These are phyloP conservation scores for Chaetoceros muelleri DNA, from an alignment of 108 stramenopile species.

Conservation along the genomic window DNA sequence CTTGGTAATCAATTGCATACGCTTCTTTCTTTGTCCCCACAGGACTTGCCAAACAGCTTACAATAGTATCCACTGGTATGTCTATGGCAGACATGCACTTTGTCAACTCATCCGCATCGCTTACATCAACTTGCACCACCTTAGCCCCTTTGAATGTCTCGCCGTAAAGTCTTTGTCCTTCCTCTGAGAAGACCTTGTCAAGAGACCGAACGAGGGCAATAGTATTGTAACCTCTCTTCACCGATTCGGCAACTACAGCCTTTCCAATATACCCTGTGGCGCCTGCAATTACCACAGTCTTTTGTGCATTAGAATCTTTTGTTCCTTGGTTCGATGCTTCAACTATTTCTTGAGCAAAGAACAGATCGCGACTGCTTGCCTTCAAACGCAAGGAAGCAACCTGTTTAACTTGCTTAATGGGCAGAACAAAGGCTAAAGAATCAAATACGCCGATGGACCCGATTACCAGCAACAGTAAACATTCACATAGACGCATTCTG, in stretches of 20 bases:
- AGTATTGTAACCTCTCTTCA: slow-evolving; percentile 34
- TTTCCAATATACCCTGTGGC: slow-evolving; percentile 51
- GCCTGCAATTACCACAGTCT: slow-evolving; percentile 40
- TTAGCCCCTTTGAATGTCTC: slow-evolving; percentile 30
- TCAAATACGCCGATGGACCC: too few relatives aligned
- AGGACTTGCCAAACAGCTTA: slow-evolving; percentile 72
- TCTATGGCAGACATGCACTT: not conserved
- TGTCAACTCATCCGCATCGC: slow-evolving; percentile 23
- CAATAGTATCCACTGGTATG: slow-evolving; percentile 17
- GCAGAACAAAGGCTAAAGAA: too few relatives aligned
- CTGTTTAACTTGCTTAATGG: too few relatives aligned
- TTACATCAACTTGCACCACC: slow-evolving; percentile 31
- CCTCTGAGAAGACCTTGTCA: slow-evolving; percentile 3
- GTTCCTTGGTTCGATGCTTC: not conserved
- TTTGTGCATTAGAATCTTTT: slow-evolving; percentile 9
- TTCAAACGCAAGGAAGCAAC: too few relatives aligned
- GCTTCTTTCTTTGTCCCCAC: slow-evolving; percentile 62
- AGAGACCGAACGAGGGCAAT: slow-evolving; percentile 33
- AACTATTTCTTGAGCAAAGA: not conserved
- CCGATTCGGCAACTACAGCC: slow-evolving; percentile 39
- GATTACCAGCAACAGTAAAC: too few relatives aligned
- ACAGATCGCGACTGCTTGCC: too few relatives aligned
- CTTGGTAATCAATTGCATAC: slow-evolving; percentile 65
- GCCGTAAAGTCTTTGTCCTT: slow-evolving; percentile 26
- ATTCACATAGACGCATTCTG: too few relatives aligned